A percentile compares a stretch with the other conserved stretches of the same genome.
phyloP scores from a whole-genome alignment of 495 filamentous ascomycete genomes.

The Penicillium simplicissimum region DNA sequence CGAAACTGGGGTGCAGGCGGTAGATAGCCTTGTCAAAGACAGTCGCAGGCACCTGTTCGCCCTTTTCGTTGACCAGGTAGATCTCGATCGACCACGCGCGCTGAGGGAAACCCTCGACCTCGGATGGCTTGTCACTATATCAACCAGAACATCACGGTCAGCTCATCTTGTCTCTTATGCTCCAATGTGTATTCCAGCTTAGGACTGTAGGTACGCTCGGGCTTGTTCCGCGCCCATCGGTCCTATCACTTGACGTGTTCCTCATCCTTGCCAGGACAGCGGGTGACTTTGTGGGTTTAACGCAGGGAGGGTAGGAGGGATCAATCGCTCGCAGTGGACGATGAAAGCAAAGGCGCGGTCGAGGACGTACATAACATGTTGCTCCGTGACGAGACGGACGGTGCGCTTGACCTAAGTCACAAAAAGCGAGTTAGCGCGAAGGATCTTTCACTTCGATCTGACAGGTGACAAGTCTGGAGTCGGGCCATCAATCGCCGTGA shows the following conservation, averaged over 20 bases:
- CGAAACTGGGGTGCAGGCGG: slow-evolving; percentile 91
- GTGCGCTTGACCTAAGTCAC: slow-evolving; percentile 71
- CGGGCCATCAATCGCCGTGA: not conserved
- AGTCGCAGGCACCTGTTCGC: slow-evolving; percentile 69
- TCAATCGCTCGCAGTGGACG: slow-evolving; percentile 5
- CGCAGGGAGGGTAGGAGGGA: not conserved
- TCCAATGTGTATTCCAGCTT: slow-evolving; percentile 10
- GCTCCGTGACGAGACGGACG: slow-evolving; percentile 89
- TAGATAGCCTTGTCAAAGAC: slow-evolving; percentile 91
- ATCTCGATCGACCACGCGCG: slow-evolving; percentile 68
- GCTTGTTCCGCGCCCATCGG: not conserved
- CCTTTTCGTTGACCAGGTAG: slow-evolving; percentile 59
- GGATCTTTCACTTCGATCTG: not conserved
- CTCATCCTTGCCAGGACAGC: not conserved
- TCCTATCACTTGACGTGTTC: not conserved
- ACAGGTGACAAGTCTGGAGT: not conserved
- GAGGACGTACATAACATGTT: slow-evolving; percentile 75
- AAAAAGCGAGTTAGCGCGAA: not conserved
- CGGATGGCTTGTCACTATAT: slow-evolving; percentile 61
- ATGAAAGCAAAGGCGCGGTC: slow-evolving; percentile 11
- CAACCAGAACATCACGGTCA: slow-evolving; percentile 12
- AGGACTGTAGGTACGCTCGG: not conserved
- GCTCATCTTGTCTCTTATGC: slow-evolving; percentile 5
- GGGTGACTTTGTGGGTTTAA: not conserved
- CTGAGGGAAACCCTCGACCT: slow-evolving; percentile 86